A percentile compares a stretch with the other conserved stretches of the same genome.
Conservation (phyloP, 2,329 filamentous ascomycete genomes). For the Cercospora sojina region DNA sequence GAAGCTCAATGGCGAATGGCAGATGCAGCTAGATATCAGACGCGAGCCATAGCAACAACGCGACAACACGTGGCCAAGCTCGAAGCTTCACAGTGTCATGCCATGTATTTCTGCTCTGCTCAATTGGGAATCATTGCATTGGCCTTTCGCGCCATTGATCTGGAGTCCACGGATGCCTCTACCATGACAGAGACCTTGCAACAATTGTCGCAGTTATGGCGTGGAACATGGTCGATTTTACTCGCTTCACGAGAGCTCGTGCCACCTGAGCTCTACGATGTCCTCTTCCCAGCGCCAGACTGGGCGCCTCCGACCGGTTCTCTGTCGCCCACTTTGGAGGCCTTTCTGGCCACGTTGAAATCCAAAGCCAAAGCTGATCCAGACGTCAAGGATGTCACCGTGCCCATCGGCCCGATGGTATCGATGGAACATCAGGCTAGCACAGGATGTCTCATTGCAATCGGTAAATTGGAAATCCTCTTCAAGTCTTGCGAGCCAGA, state of each 20-base stretch:
- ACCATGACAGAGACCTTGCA: slow-evolving; percentile 20
- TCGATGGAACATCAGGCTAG: slow-evolving; percentile 9
- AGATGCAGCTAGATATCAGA: slow-evolving; percentile 24
- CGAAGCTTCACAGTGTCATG: slow-evolving; percentile 18
- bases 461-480: slow-evolving; percentile 20
- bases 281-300: slow-evolving; percentile 18
- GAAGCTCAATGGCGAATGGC: slow-evolving; percentile 18
- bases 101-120: slow-evolving; percentile 24
- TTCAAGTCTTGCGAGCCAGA: slow-evolving; percentile 16
- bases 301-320: slow-evolving; percentile 13
- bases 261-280: slow-evolving; percentile 15
- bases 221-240: slow-evolving; percentile 23
- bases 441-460: slow-evolving; percentile 17
- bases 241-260: slow-evolving; percentile 20
- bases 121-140: slow-evolving; percentile 23
- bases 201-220: slow-evolving; percentile 22
- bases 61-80: slow-evolving; percentile 20
- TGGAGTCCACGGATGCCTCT: slow-evolving; percentile 6
- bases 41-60: slow-evolving; percentile 21
- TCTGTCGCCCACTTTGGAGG: slow-evolving; percentile 6
- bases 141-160: slow-evolving; percentile 22
- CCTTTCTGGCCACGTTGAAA: slow-evolving; percentile 20
- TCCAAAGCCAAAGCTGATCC: slow-evolving; percentile 10
- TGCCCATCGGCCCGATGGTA: not conserved
- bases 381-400: not conserved